Evolutionary conservation across 495 filamentous ascomycete species (phyloP).

Genomic region (Schizothecium vesticola): DNA sequence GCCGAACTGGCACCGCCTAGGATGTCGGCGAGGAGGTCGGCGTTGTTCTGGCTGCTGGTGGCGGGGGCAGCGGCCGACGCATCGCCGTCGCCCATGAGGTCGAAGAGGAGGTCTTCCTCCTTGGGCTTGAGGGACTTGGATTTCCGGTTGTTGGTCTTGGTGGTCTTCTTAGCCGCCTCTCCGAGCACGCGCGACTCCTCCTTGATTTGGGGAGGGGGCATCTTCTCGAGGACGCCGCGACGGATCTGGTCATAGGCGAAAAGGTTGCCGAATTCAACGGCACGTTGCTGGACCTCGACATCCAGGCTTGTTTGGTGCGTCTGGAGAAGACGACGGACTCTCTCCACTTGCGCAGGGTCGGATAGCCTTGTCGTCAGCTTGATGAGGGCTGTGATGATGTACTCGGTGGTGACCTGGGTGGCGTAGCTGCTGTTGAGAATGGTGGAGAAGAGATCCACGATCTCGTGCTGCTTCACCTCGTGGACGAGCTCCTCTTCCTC

Average conservation of each 20-base stretch:
- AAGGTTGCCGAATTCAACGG: conserved; percentile 90
- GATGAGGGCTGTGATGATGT: conserved; percentile 91
- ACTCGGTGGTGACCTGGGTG: conserved; percentile 83
- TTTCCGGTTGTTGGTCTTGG: conserved; percentile 68
- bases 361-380: conserved; percentile 88
- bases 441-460: conserved; percentile 83
- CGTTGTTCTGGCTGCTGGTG: conserved; percentile 69
- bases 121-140: conserved; percentile 72
- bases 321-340: conserved; percentile 71
- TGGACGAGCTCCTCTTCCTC: conserved; percentile 92
- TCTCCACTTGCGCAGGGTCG: conserved; percentile 75
- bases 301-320: conserved; percentile 76
- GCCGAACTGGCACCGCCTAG: conserved; percentile 57
- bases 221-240: conserved; percentile 86
- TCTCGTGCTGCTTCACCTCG: conserved; percentile 82
- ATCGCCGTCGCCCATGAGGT: conserved; percentile 80
- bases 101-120: conserved; percentile 86
- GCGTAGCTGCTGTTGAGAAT: conserved; percentile 93
- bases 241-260: conserved; percentile 86
- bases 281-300: conserved; percentile 91
- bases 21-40: conserved; percentile 86
- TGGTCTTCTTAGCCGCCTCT: conserved; percentile 76
- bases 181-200: conserved; percentile 87
- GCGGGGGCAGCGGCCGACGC: conserved; percentile 43
- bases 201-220: conserved; percentile 94